Base-by-base conservation (phyloP, 1,139 yeast species). In the Lodderomyces elongisporus region DNA sequence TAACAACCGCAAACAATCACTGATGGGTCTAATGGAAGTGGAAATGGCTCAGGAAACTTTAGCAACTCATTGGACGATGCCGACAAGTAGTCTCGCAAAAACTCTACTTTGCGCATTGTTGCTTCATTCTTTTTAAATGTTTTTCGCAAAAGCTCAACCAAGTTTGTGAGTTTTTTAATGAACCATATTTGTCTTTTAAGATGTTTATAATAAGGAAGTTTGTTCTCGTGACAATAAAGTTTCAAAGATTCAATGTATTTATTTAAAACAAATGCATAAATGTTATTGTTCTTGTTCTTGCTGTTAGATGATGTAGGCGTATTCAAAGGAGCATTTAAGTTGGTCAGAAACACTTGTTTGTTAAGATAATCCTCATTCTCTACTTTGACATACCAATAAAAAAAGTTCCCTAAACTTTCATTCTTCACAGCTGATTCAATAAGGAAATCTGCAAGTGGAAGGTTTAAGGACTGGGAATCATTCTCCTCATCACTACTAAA, bases 381-480 rank as follows among this genome's bases (percentile, higher is more conserved):
- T 1, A 93, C 95, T 45, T 80, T 82, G 32, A 91, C 74, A 50
- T 82, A 87, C 97, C 98, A 91, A 52, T 87, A 89, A 42, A 91
- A 79, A 51, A 74, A 87, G 49, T 82, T 88, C 0, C 95, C 94
- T 22, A 91, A 61, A 13, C 73, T 63, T 16, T 74, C 74, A 50
- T 82, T 83, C 17, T 73, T 66, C 1, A 81, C 68, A 0, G 95
- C 80, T 33, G 91, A 67, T 22, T 78, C 79, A 29, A 89, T 81
- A 29, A 93, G 62, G 50, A 91, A 89, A 39, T 75, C 74, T 0
- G 95, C 93, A 37, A 89, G 61, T 4, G 93, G 88, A 0, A 88
- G 78, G 12, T 48, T 45, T 37, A 20, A 47, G 39, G 10, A 26
- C 8, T 21, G 16, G 17, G 16, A 47, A 4, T 35, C 31, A 13